Evolutionary conservation across 768 basidiomycete genomes (phyloP).

Genomic region (Lactarius vividus): DNA sequence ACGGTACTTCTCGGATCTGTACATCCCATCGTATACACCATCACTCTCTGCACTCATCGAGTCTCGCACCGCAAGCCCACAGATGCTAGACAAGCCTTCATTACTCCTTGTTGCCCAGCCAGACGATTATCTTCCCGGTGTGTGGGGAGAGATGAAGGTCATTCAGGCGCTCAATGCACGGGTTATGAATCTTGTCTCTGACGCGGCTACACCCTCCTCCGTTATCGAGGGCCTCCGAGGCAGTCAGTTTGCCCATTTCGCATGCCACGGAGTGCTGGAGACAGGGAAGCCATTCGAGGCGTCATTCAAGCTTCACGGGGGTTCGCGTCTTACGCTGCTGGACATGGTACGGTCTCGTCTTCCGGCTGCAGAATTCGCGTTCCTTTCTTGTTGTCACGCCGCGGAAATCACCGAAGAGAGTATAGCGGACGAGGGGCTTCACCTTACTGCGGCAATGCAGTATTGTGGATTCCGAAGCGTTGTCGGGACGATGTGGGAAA

Average conservation of each 20-base stretch:
- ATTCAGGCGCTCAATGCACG: neutral
- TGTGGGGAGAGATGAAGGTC: neutral
- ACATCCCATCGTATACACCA: conserved; percentile 21
- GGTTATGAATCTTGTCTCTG: neutral
- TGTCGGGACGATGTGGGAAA: no score
- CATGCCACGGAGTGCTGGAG: conserved; percentile 17
- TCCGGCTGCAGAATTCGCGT: conserved; percentile 5
- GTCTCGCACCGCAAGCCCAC: neutral
- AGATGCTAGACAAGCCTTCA: neutral
- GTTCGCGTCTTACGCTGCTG: neutral
- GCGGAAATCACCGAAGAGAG: conserved; percentile 1
- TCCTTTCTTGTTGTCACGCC: conserved; percentile 21
- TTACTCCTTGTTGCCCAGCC: neutral
- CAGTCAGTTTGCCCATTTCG: conserved; percentile 5
- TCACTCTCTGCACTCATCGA: conserved; percentile 14
- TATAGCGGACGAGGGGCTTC: conserved; percentile 15
- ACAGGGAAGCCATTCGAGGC: conserved; percentile 2
- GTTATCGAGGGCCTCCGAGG: neutral
- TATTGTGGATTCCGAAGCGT: no score
- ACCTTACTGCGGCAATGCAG: neutral
- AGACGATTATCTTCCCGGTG: conserved; percentile 3
- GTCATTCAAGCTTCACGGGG: neutral
- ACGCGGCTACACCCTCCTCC: neutral
- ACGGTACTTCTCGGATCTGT: conserved; percentile 6
- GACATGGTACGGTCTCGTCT: conserved; percentile 2